Percentiles rank a stretch among this genome's conserved stretches.
These are phyloP conservation scores for Myrica gale DNA, from an alignment of 306 rosid species.

Conservation along the genomic window DNA sequence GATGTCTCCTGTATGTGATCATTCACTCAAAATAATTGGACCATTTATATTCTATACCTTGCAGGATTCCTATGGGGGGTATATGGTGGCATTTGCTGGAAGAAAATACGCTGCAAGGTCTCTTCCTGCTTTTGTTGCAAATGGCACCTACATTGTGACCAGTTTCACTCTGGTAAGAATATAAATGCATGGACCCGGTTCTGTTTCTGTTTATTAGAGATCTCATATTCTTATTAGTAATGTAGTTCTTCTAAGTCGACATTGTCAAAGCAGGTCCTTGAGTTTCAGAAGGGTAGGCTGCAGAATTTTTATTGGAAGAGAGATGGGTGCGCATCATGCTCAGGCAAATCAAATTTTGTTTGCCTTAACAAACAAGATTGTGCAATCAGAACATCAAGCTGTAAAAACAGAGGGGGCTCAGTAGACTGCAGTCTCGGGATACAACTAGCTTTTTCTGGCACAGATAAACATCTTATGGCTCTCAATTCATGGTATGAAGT, in stretches of 20 bases:
- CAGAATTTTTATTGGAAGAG: slow-evolving; percentile 69
- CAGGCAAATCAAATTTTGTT: slow-evolving; percentile 48
- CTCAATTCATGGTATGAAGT: slow-evolving; percentile 79
- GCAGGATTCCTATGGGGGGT: slow-evolving; percentile 65
- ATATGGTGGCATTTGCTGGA: slow-evolving; percentile 75
- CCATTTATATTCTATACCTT: neutral
- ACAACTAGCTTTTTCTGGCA: slow-evolving; percentile 66
- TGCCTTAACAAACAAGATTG: slow-evolving; percentile 75
- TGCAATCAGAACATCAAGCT: slow-evolving; percentile 52
- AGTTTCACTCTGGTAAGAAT: slow-evolving; percentile 65
- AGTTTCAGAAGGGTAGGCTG: slow-evolving; percentile 72
- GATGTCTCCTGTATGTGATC: neutral
- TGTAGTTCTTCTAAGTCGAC: slow-evolving; percentile 8
- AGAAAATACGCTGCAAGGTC: slow-evolving; percentile 68
- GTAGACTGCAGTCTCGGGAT: slow-evolving; percentile 72
- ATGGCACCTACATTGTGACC: slow-evolving; percentile 50
- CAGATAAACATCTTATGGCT: slow-evolving; percentile 62
- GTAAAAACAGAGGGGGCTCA: slow-evolving; percentile 59
- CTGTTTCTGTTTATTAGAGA: neutral
- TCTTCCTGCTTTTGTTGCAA: slow-evolving; percentile 60
- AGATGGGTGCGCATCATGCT: slow-evolving; percentile 64
- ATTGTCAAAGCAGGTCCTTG: slow-evolving; percentile 55
- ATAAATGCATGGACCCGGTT: neutral
- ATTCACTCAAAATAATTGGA: neutral
- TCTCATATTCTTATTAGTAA: neutral